Evolutionary conservation across 1,139 yeast species (phyloP).

Genomic region (Candida neerlandica): DNA sequence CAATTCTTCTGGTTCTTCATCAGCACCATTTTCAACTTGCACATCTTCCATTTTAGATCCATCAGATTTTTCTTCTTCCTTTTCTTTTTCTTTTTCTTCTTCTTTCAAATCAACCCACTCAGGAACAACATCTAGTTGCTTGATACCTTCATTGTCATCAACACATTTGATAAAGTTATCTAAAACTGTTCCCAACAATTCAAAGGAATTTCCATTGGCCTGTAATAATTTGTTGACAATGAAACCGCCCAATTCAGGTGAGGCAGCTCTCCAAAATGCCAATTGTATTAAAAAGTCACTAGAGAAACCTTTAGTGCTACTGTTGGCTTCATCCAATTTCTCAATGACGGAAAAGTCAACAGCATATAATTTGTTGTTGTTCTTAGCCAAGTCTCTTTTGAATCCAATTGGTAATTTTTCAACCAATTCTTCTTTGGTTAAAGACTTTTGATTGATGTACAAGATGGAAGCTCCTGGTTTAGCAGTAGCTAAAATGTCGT

Average conservation of each 20-base stretch:
- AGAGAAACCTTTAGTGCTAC: conserved; percentile 77
- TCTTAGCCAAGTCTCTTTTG: conserved; percentile 57
- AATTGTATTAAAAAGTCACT: conserved; percentile 74
- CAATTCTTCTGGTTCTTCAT: conserved; percentile 32
- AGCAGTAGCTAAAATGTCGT: conserved; percentile 65
- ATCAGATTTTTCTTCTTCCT: conserved; percentile 13
- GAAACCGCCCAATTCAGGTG: conserved; percentile 64
- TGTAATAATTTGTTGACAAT: conserved; percentile 79
- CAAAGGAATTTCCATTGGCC: conserved; percentile 81
- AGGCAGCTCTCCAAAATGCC: conserved; percentile 75
- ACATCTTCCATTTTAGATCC: conserved; percentile 19
- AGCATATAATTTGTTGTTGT: conserved; percentile 53
- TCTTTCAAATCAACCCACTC: conserved; percentile 43
- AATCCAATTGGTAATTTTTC: conserved; percentile 54
- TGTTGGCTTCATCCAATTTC: conserved; percentile 44
- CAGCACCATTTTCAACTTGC: conserved; percentile 21
- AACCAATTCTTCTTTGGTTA: conserved; percentile 47
- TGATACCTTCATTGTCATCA: conserved; percentile 49
- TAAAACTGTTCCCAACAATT: conserved; percentile 79
- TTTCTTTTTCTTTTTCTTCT: conserved; percentile 22
- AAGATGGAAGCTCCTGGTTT: conserved; percentile 60
- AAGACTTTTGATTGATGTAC: conserved; percentile 42
- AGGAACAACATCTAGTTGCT: conserved; percentile 44
- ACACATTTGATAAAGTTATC: conserved; percentile 64
- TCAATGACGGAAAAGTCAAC: conserved; percentile 66